Evolutionary conservation across 164 flowering plant genomes (phyloP).

Genomic region (Hamamelis virginiana): DNA sequence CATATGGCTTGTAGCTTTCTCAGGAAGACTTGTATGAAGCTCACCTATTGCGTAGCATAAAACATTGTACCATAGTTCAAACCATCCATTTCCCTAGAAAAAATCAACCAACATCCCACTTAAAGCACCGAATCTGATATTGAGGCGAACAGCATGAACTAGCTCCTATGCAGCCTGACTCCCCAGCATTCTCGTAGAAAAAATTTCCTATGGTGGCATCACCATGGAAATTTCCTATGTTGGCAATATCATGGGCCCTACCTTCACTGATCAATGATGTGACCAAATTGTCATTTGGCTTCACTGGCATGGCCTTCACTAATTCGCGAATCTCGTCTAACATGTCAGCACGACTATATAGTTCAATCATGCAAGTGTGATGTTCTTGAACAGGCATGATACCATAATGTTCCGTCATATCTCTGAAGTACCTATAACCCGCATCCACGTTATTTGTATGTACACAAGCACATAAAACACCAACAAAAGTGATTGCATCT

Average conservation of each 20-base stretch:
- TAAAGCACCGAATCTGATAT: not conserved
- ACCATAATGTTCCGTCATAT: constrained; percentile 46
- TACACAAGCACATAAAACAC: constrained; percentile 59
- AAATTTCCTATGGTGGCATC: not conserved
- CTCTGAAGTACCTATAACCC: constrained; percentile 38
- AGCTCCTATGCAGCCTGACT: too few relatives aligned
- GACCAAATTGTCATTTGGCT: not conserved
- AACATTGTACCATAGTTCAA: too few relatives aligned
- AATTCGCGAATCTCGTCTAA: constrained; percentile 11
- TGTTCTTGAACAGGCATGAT: constrained; percentile 48
- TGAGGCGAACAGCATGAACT: too few relatives aligned
- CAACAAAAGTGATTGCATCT: constrained; percentile 61
- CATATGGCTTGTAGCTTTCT: too few relatives aligned
- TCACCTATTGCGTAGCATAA: too few relatives aligned
- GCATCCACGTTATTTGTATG: constrained; percentile 30
- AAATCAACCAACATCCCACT: not conserved
- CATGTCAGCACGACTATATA: constrained; percentile 31
- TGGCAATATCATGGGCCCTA: not conserved
- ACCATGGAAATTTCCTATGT: too few relatives aligned
- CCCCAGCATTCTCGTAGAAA: not conserved
- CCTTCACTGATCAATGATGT: not conserved
- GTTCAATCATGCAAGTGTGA: constrained; percentile 43
- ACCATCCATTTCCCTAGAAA: too few relatives aligned
- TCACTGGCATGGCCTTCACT: constrained; percentile 2
- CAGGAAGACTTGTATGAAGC: too few relatives aligned